Evolutionary conservation across 2,329 filamentous ascomycete species (phyloP), one percentile per base, ranked within the genome.

Genomic region (Aspergillus texensis): DNA sequence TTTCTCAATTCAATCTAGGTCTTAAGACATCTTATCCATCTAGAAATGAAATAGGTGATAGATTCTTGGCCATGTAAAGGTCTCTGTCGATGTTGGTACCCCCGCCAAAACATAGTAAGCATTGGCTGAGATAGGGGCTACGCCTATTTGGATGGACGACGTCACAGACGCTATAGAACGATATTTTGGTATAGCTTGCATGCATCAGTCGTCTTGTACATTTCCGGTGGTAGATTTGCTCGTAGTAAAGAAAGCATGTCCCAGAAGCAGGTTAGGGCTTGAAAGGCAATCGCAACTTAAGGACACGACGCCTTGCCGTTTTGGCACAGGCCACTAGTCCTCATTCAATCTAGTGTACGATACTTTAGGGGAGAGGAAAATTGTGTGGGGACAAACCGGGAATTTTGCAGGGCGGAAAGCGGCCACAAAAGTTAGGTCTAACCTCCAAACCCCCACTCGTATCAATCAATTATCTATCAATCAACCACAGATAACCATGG

Each of bases 401-500:
- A 41, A 41, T 41, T 41, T 41, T n/a, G 3, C 39, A 41, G 6
- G 39, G 14, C 39, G 39, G 34, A 36, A 36, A 16, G 14, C 34
- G 34, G 14, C 34, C 34, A 41, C 39, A n/a, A 41, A 39, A 19
- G 39, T 41, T n/a, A 41, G 19, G 39, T n/a, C 39, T 41, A 50
- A 50, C 16, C 24, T 50, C 24, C 46, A n/a, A 30, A 50, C 26
- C 52, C 52, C 52, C 52, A 54, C 52, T 24, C 32, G 9, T 4
- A 36, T 55, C 52, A 55, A n/a, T 14, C 11, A 2, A 34, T 53
- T 53, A 30, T 21, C 28, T 28, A 21, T 24, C 34, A 19, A 32
- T 41, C 52, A 39, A 39, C 28, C 28, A 21, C 28, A 52, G 28
- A 53, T 53, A 60, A 61, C 30, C 34, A 71, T 74, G 72, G 67